Conservation (phyloP, 2,329 filamentous ascomycete species). For the Amylocarpus encephaloides region DNA sequence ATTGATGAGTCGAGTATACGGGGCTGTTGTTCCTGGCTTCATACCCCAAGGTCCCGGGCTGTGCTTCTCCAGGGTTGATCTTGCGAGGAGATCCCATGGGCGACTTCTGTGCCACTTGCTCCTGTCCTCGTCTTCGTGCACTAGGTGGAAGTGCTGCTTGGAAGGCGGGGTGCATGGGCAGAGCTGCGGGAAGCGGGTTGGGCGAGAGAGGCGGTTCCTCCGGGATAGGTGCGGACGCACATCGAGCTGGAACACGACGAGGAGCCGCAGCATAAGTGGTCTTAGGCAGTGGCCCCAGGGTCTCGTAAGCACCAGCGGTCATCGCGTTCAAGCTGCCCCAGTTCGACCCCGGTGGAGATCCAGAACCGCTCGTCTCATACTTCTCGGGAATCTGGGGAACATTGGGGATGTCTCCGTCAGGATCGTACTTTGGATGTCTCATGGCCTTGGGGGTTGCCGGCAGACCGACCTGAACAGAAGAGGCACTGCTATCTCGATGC, state of each 20-base stretch:
- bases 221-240: constrained; percentile 55
- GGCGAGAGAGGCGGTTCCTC: constrained; percentile 36
- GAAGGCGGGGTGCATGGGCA: constrained; percentile 38
- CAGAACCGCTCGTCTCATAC: constrained; percentile 29
- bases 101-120: constrained; percentile 14
- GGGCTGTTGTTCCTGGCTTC: constrained; percentile 26
- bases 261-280: constrained; percentile 38
- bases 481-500: constrained; percentile 41
- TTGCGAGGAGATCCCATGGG: constrained; percentile 26
- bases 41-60: constrained; percentile 29
- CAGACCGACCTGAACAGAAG: constrained; percentile 61
- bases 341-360: constrained; percentile 14
- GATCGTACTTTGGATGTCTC: constrained; percentile 67
- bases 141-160: constrained; percentile 34
- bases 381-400: constrained; percentile 46
- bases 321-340: constrained; percentile 24
- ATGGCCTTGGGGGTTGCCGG: constrained; percentile 89
- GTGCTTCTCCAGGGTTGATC: constrained; percentile 27
- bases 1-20: constrained; percentile 19
- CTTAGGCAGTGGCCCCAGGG: constrained; percentile 28
- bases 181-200: constrained; percentile 29
- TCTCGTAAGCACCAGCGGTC: constrained; percentile 24
- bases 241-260: constrained; percentile 43
- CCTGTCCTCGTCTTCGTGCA: constrained; percentile 24
- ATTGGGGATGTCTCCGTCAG: constrained; percentile 51